These are phyloP conservation scores for Akanthomyces dipterigenus DNA, from an alignment of 2,329 filamentous ascomycete species.

Conservation along the genomic window DNA sequence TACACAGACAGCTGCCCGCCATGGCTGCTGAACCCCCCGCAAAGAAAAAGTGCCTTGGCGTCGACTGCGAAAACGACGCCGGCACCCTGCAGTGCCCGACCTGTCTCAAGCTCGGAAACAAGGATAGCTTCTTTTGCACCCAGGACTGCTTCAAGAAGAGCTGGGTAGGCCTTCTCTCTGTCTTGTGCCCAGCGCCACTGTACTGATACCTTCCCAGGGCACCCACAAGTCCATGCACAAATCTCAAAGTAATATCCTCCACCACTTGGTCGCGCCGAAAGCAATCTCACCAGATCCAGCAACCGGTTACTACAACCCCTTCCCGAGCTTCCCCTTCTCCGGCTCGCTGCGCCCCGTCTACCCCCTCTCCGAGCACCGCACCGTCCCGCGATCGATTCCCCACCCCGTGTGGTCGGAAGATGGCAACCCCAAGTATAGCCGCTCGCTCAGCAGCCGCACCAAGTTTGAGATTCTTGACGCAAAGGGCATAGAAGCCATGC, in stretches of 20 bases:
- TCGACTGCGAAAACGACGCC: conserved; percentile 81
- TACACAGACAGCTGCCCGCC: not conserved
- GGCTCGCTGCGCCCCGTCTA: conserved; percentile 82
- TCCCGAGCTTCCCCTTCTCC: conserved; percentile 78
- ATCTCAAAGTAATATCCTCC: conserved; percentile 67
- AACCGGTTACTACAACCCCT: conserved; percentile 86
- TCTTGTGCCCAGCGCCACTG: not conserved
- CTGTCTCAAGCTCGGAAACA: conserved; percentile 79
- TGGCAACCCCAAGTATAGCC: conserved; percentile 62
- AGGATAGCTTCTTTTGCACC: conserved; percentile 93
- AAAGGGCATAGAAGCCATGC: conserved; percentile 80
- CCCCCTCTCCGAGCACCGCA: conserved; percentile 65
- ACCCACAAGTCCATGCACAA: conserved; percentile 71
- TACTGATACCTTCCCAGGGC: conserved; percentile 41
- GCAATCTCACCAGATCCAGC: conserved; percentile 87
- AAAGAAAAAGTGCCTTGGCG: conserved; percentile 69
- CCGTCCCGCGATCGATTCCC: conserved; percentile 71
- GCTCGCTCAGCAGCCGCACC: conserved; percentile 60
- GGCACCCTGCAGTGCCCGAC: conserved; percentile 87
- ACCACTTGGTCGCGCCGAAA: conserved; percentile 68
- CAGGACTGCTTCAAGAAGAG: conserved; percentile 99
- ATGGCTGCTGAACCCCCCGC: conserved; percentile 44
- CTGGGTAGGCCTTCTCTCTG: conserved; percentile 64
- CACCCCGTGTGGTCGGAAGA: conserved; percentile 83
- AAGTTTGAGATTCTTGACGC: conserved; percentile 79